Evolutionary conservation across 805 yeast genomes (phyloP).

Genomic region (Pichia thaimueangensis): DNA sequence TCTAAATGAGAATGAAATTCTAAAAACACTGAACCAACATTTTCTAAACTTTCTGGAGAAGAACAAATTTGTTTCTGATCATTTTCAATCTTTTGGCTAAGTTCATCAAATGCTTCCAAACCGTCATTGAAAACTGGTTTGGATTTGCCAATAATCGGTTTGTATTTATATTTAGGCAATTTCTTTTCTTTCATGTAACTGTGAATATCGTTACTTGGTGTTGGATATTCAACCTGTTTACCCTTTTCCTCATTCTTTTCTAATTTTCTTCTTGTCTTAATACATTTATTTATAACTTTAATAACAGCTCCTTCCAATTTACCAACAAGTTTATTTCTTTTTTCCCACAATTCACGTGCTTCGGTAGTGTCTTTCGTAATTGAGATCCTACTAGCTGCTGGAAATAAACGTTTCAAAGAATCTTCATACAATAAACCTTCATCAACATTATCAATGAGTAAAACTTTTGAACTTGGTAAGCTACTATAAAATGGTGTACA

Average conservation of each 20-base stretch:
- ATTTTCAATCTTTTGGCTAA: constrained; percentile 57
- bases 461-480: constrained; percentile 60
- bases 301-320: constrained; percentile 66
- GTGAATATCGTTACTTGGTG: constrained; percentile 49
- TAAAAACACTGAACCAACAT: constrained; percentile 65
- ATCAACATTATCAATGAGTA: constrained; percentile 66
- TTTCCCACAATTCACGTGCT: constrained; percentile 49
- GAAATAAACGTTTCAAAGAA: constrained; percentile 52
- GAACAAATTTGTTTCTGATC: constrained; percentile 39
- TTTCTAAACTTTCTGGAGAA: constrained; percentile 42
- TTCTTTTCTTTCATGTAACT: constrained; percentile 65
- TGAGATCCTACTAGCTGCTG: constrained; percentile 52
- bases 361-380: constrained; percentile 59
- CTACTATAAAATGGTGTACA: constrained; percentile 70
- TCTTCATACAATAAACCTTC: constrained; percentile 39
- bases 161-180: constrained; percentile 76
- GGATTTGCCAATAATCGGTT: constrained; percentile 69
- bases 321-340: constrained; percentile 52
- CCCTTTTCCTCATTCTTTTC: constrained; percentile 31
- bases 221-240: constrained; percentile 48
- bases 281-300: constrained; percentile 52
- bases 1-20: constrained; percentile 82
- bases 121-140: constrained; percentile 79
- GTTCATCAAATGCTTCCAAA: constrained; percentile 57
- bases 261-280: constrained; percentile 48